A percentile compares a stretch with the other conserved stretches of the same genome.
These are phyloP conservation scores for Lactuca saligna DNA, from an alignment of 129 eudicot genomes.

Conservation along the genomic window DNA sequence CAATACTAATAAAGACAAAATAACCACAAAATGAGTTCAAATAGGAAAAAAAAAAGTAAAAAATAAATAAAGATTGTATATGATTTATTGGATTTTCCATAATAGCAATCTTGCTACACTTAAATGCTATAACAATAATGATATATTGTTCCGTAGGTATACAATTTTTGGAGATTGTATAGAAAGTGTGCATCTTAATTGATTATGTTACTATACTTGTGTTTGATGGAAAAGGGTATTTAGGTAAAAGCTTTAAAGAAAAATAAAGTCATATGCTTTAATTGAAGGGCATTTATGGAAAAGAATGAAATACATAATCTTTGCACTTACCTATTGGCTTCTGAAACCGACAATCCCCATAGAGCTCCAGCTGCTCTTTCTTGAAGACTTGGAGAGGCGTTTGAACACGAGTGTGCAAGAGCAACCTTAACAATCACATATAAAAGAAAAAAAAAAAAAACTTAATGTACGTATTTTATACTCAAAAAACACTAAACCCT, in stretches of 20 bases:
- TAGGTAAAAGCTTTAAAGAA: not conserved
- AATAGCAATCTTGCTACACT: constrained; percentile 14
- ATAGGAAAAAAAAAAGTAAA: too few relatives aligned
- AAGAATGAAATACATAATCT: not conserved
- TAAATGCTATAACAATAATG: not conserved
- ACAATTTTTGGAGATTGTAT: constrained; percentile 2
- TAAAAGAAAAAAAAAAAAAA: not conserved
- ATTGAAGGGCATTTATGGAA: not conserved
- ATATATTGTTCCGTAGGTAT: not conserved
- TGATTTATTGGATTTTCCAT: not conserved
- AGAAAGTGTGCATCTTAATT: not conserved
- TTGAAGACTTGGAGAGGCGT: constrained; percentile 93
- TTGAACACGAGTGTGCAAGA: constrained; percentile 82
- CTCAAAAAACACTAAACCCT: not conserved
- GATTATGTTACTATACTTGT: not conserved
- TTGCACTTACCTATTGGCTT: constrained; percentile 75
- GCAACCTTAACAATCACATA: constrained; percentile 56
- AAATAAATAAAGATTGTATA: not conserved
- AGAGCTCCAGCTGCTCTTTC: constrained; percentile 99
- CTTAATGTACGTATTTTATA: not conserved
- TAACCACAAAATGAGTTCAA: constrained; percentile 21
- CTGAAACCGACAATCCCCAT: constrained; percentile 96
- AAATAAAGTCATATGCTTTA: not conserved
- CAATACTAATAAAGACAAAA: constrained; percentile 57
- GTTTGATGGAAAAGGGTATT: not conserved